phyloP scores from a whole-genome alignment of 2,329 filamentous ascomycete genomes.

The Xylariaceae sp. region DNA sequence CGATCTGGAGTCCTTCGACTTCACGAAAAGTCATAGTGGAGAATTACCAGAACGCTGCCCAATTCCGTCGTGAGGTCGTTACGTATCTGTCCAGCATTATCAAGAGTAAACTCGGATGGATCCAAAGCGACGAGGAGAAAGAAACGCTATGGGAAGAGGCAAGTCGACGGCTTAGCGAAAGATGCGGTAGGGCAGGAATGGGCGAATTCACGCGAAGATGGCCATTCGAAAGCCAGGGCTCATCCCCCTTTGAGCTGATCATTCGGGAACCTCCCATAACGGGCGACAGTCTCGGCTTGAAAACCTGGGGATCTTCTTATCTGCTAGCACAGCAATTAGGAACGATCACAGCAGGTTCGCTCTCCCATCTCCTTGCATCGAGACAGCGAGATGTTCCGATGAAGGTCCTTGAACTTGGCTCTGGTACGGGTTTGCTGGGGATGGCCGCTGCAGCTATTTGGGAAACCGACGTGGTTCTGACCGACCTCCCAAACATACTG shows the following conservation, averaged over 20 bases:
- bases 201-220: conserved; percentile 58
- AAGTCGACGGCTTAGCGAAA: conserved; percentile 77
- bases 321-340: conserved; percentile 76
- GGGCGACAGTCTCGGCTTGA: conserved; percentile 84
- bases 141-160: conserved; percentile 78
- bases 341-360: conserved; percentile 45
- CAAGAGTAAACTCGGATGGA: conserved; percentile 68
- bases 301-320: conserved; percentile 94
- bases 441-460: conserved; percentile 79
- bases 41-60: conserved; percentile 46
- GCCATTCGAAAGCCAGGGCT: conserved; percentile 48
- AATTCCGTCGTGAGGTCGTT: conserved; percentile 56
- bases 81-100: conserved; percentile 72
- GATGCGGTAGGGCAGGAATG: conserved; percentile 76
- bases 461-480: conserved; percentile 69
- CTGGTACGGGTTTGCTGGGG: conserved; percentile 89
- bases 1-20: conserved; percentile 63
- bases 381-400: conserved; percentile 33
- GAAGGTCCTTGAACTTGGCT: conserved; percentile 75
- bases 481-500: conserved; percentile 83
- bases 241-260: conserved; percentile 61
- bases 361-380: conserved; percentile 49
- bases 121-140: conserved; percentile 64
- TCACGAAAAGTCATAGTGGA: conserved; percentile 46
- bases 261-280: conserved; percentile 88